Percentiles rank a stretch among this genome's conserved stretches.
Conservation (phyloP, 257 asterid species). For the Rhazya stricta region DNA sequence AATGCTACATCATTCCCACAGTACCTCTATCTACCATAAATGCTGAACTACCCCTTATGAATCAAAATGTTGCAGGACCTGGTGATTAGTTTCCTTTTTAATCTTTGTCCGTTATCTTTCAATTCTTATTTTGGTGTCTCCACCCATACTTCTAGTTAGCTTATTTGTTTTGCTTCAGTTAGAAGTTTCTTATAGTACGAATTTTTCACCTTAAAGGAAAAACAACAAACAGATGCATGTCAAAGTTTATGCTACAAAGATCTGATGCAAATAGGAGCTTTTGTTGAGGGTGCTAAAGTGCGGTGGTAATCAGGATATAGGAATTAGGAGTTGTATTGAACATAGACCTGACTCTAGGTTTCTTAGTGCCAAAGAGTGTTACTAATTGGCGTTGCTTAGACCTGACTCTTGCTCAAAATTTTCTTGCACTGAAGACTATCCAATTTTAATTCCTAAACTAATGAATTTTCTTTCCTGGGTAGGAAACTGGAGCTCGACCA, state of each 20-base stretch:
- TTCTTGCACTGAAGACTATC: neutral
- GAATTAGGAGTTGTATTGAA: neutral
- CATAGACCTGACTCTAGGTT: neutral
- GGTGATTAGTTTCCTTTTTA: neutral
- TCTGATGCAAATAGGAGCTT: neutral
- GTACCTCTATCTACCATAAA: too few relatives aligned
- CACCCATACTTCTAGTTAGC: neutral
- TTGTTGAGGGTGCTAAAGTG: neutral
- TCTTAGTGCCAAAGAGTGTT: neutral
- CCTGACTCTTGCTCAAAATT: too few relatives aligned
- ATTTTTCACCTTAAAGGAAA: neutral
- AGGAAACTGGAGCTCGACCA: constrained; percentile 78
- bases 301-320: neutral
- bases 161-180: too few relatives aligned
- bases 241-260: neutral
- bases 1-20: neutral
- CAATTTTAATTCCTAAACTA: neutral
- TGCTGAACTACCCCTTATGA: neutral
- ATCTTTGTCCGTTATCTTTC: too few relatives aligned
- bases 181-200: too few relatives aligned
- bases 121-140: neutral
- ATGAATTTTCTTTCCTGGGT: constrained; percentile 11
- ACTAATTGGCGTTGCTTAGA: too few relatives aligned
- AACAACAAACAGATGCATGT: neutral
- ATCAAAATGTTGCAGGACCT: neutral